Conservation (phyloP, 202 grass and related monocot species). For the Schoenoplectus tabernaemontani region DNA sequence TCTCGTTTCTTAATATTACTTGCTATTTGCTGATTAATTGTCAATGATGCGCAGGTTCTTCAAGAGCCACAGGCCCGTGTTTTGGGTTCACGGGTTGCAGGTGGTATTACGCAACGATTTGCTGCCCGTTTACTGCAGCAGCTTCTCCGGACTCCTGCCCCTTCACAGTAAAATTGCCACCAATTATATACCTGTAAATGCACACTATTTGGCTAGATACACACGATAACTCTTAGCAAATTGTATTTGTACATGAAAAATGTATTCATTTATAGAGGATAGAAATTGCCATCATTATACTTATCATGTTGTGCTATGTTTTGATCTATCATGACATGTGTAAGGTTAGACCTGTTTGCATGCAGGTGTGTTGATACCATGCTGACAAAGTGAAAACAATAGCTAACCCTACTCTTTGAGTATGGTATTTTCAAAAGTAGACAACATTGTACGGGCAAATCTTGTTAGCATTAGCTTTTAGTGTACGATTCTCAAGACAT, state of each 20-base stretch:
- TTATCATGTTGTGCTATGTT: background rate
- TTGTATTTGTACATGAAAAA: conserved; percentile 27
- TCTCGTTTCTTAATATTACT: background rate
- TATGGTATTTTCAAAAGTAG: background rate
- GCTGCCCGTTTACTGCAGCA: conserved; percentile 81
- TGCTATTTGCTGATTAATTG: conserved; percentile 1
- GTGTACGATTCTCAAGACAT: background rate
- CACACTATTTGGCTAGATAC: conserved; percentile 36
- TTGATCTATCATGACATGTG: background rate
- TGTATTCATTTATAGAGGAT: conserved; percentile 30
- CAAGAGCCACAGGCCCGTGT: conserved; percentile 75
- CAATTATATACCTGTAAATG: conserved; percentile 44
- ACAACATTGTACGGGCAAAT: background rate
- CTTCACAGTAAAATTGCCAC: conserved; percentile 28
- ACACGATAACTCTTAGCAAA: conserved; percentile 9
- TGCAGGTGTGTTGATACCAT: background rate
- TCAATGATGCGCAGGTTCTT: conserved; percentile 49
- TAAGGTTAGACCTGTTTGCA: background rate
- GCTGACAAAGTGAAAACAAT: background rate
- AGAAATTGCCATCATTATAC: conserved; percentile 9
- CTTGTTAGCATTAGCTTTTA: background rate
- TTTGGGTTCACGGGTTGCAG: conserved; percentile 69
- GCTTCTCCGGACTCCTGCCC: conserved; percentile 40
- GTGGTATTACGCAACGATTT: conserved; percentile 77
- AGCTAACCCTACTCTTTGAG: background rate